phyloP scores from a whole-genome alignment of 148 eudicot genomes.

The Nepenthes gracilis region DNA sequence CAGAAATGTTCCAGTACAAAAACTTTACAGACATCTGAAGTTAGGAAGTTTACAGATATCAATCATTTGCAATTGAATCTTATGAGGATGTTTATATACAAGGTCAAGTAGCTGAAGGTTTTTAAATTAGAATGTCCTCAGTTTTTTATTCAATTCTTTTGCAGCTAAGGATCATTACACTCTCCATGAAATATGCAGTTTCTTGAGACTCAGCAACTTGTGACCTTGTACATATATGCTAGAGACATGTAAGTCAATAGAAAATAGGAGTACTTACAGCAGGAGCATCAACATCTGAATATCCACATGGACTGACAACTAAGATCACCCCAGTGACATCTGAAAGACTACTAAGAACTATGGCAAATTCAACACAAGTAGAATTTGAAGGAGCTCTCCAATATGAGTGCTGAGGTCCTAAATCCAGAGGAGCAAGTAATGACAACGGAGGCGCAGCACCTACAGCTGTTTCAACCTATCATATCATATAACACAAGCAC shows the following conservation, averaged over 20 bases:
- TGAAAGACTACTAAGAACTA: slow-evolving; percentile 66
- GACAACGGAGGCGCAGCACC: slow-evolving; percentile 86
- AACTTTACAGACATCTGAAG: too few relatives aligned
- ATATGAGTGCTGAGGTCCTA: slow-evolving; percentile 52
- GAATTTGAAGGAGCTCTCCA: slow-evolving; percentile 86
- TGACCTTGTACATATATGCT: not conserved
- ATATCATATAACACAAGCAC: slow-evolving; percentile 10
- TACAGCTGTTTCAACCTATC: slow-evolving; percentile 75
- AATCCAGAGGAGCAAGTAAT: slow-evolving; percentile 68
- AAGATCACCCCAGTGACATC: slow-evolving; percentile 76
- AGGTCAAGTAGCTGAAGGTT: too few relatives aligned
- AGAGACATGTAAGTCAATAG: not conserved
- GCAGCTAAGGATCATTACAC: too few relatives aligned
- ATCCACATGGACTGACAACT: slow-evolving; percentile 83
- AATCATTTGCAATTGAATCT: too few relatives aligned
- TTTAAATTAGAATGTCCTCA: too few relatives aligned
- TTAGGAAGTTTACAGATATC: too few relatives aligned
- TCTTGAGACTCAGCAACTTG: not conserved
- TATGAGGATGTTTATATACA: too few relatives aligned
- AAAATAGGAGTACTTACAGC: slow-evolving; percentile 33
- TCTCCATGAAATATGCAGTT: too few relatives aligned
- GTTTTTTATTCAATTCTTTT: too few relatives aligned
- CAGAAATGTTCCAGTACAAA: too few relatives aligned
- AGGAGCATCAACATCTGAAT: slow-evolving; percentile 86
- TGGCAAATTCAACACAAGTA: slow-evolving; percentile 58